phyloP scores from a whole-genome alignment of 2,329 filamentous ascomycete species.

The Ophiostoma novo-ulmi region DNA sequence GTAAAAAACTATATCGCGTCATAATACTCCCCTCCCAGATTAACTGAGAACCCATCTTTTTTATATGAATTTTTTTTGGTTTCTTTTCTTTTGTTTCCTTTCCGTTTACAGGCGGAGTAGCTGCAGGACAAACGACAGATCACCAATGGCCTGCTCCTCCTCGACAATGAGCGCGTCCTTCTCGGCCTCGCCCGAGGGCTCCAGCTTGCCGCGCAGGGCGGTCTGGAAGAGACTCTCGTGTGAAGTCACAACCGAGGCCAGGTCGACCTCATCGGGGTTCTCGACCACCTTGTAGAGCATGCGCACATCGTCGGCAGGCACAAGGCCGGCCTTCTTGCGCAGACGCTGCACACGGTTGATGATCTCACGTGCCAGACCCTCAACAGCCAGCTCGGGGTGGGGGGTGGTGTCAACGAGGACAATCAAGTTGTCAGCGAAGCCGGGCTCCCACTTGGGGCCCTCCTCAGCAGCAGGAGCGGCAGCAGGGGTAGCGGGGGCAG shows the following conservation, averaged over 20 bases:
- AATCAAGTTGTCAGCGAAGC: slow-evolving; percentile 59
- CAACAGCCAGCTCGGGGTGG: slow-evolving; percentile 79
- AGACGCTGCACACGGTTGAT: slow-evolving; percentile 89
- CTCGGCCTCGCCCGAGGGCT: slow-evolving; percentile 54
- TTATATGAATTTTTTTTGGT: neutral
- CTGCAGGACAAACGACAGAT: slow-evolving; percentile 27
- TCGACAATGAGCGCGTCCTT: slow-evolving; percentile 60
- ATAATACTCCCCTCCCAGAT: neutral
- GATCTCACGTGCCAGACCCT: slow-evolving; percentile 86
- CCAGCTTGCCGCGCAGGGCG: slow-evolving; percentile 69
- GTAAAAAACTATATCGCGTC: neutral
- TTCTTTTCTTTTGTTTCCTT: neutral
- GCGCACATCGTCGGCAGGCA: slow-evolving; percentile 87
- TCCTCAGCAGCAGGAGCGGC: slow-evolving; percentile 10
- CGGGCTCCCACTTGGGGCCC: slow-evolving; percentile 27
- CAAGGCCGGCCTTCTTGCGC: slow-evolving; percentile 86
- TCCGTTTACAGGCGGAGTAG: slow-evolving; percentile 23
- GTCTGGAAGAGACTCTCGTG: slow-evolving; percentile 69
- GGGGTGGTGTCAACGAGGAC: slow-evolving; percentile 73
- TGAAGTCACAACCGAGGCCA: slow-evolving; percentile 63
- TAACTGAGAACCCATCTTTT: neutral
- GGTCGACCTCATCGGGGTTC: slow-evolving; percentile 71
- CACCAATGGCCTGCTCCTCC: slow-evolving; percentile 59
- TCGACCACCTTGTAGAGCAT: slow-evolving; percentile 84
- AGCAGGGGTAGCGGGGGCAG: neutral